phyloP scores from a whole-genome alignment of 805 yeast genomes.

The Alloascoidea hylecoeti region DNA sequence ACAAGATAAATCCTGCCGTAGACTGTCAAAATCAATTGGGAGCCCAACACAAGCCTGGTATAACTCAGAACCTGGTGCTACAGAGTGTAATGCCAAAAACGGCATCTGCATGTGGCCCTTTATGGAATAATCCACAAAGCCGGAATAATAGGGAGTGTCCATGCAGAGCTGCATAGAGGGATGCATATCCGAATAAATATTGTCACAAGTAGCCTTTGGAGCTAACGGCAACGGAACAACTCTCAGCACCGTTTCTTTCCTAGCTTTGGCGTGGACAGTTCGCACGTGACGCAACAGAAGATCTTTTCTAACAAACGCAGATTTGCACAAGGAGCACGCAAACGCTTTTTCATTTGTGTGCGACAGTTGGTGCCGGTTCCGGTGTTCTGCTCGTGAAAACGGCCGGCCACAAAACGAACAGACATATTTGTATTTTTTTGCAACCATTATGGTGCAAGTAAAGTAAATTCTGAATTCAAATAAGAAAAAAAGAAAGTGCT shows the following conservation, averaged over 20 bases:
- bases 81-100: not conserved
- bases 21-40: too few relatives aligned
- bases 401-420: slow-evolving; percentile 74
- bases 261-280: slow-evolving; percentile 45
- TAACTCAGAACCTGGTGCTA: not conserved
- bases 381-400: slow-evolving; percentile 68
- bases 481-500: too few relatives aligned
- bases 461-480: slow-evolving; percentile 2
- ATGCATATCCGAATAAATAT: not conserved
- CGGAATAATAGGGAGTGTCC: not conserved
- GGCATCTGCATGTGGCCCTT: not conserved
- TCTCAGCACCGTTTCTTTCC: not conserved
- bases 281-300: slow-evolving; percentile 63
- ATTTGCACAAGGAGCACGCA: slow-evolving; percentile 53
- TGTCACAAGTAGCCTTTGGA: not conserved
- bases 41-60: slow-evolving; percentile 1
- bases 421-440: slow-evolving; percentile 54
- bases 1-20: not conserved
- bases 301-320: slow-evolving; percentile 68
- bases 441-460: slow-evolving; percentile 23
- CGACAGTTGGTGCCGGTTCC: slow-evolving; percentile 64
- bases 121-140: not conserved
- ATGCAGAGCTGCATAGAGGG: not conserved
- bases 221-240: not conserved
- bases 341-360: slow-evolving; percentile 76